Evolutionary conservation across 257 asterid genomes (phyloP), one percentile per base, ranked within the genome.

Genomic region (Solanum peruvianum): DNA sequence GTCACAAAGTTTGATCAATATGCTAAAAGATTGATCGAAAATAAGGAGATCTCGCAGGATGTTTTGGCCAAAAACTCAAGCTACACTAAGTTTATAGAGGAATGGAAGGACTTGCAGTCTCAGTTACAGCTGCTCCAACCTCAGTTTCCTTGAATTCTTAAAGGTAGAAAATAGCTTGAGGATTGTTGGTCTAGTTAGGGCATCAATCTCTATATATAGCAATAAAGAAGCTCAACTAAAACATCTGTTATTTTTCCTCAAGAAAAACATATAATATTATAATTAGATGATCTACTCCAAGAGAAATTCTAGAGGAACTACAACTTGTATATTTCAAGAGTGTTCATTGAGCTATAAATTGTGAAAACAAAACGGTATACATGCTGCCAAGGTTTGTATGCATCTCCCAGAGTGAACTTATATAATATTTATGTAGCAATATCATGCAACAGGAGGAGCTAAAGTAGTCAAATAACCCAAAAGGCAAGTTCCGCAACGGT

Each of bases 11-110:
- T 95, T 78, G 95, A 96, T 47, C 89, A 91, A 58, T 95, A 96
- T 87, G 96, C 98, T 2, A 83, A 83, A 25, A 88, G 85, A 58
- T 85, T 95, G 97, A 89, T 96, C 27, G 92, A 91, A 58, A 92
- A 91, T 87, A 96, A 93, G 90, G 99, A 94, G 90, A 96, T 96
- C 42, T 96, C 98, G 11, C 45, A 44, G 20, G 98, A 96, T 89
- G 99, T 96, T 39, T 77, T 96, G 78, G 96, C 96, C 1, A 91
- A 89, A 82, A 92, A 96, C 86, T 96, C 99, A 3, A 96, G 98
- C 92, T 96, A 93, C 92, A 94, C 42, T 87, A 58, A 90, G 93
- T 96, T 94, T 88, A 89, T 58, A 15, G 93, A 93, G 86, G 96
- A 93, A 75, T 94, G 95, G 97, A 85, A 88, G 69, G 93, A 77